These are phyloP conservation scores for Paramecium octaurelia DNA, from an alignment of 73 alveolate genomes.

Conservation along the genomic window DNA sequence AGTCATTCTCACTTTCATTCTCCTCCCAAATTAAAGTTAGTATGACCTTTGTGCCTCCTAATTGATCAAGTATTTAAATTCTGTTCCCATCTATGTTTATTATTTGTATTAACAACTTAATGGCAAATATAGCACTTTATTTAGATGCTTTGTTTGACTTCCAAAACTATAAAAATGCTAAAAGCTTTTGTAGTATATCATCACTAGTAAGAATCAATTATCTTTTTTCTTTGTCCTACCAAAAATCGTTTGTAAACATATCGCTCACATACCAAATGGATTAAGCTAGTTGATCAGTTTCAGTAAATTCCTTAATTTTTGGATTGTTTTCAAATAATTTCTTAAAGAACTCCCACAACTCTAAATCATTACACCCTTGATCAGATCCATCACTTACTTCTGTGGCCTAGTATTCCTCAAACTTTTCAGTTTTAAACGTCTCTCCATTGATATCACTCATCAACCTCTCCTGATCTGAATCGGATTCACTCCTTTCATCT, in stretches of 20 bases:
- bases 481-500: background rate
- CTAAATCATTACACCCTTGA: background rate
- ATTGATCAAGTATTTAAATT: background rate
- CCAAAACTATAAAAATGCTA: constrained; percentile 1
- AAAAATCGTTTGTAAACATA: constrained; percentile 14
- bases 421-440: background rate
- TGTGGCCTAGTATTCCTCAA: background rate
- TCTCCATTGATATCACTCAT: background rate
- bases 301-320: background rate
- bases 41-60: constrained; percentile 13
- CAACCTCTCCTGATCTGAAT: background rate
- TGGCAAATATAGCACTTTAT: constrained; percentile 1
- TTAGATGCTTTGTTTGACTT: constrained; percentile 6
- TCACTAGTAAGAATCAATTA: background rate
- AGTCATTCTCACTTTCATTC: constrained; percentile 44
- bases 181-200: background rate
- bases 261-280: constrained; percentile 19
- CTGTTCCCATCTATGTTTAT: background rate
- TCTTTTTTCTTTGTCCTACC: background rate
- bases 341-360: constrained; percentile 25
- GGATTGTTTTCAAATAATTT: background rate
- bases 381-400: background rate
- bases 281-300: background rate
- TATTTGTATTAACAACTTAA: background rate
- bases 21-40: constrained; percentile 29